A percentile compares a stretch with the other conserved stretches of the same genome.
These are phyloP conservation scores for Pachysandra terminalis DNA, from an alignment of 164 flowering plant species.

Conservation along the genomic window DNA sequence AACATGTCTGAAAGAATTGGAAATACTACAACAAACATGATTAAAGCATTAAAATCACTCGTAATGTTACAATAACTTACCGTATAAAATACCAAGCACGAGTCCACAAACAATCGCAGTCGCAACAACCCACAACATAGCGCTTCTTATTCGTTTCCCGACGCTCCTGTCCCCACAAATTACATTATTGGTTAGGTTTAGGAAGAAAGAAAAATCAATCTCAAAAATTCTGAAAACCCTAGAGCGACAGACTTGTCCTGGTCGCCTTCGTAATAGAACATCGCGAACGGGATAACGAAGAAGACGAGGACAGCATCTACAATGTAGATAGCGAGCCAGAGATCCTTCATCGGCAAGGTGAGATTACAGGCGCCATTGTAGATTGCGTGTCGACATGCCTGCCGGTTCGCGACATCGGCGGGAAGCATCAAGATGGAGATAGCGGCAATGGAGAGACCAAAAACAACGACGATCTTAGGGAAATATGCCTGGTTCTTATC, in stretches of 20 bases:
- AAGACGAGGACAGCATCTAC: conserved; percentile 87
- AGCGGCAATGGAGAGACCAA: conserved; percentile 83
- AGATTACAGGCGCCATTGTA: conserved; percentile 93
- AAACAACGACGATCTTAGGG: conserved; percentile 92
- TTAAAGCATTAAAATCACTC: background rate
- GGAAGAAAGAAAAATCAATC: background rate
- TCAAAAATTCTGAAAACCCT: background rate
- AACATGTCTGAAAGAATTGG: too few relatives aligned
- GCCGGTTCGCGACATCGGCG: conserved; percentile 96
- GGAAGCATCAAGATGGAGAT: conserved; percentile 97
- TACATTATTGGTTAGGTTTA: background rate
- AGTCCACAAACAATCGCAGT: conserved; percentile 66
- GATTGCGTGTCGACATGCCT: conserved; percentile 84
- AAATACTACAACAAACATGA: too few relatives aligned
- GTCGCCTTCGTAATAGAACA: conserved; percentile 98
- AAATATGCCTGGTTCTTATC: conserved; percentile 93
- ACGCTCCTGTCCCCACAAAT: conserved; percentile 46
- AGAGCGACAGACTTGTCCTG: conserved; percentile 94
- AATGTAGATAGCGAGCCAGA: conserved; percentile 91
- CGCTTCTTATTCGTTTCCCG: conserved; percentile 56
- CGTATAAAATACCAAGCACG: conserved; percentile 63
- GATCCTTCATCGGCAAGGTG: conserved; percentile 93
- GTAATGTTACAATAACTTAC: conserved; percentile 27
- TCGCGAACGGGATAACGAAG: conserved; percentile 92
- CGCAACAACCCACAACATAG: conserved; percentile 50